These are phyloP conservation scores for Podosphaera xanthii DNA, from an alignment of 2,329 filamentous ascomycete genomes.

Conservation along the genomic window DNA sequence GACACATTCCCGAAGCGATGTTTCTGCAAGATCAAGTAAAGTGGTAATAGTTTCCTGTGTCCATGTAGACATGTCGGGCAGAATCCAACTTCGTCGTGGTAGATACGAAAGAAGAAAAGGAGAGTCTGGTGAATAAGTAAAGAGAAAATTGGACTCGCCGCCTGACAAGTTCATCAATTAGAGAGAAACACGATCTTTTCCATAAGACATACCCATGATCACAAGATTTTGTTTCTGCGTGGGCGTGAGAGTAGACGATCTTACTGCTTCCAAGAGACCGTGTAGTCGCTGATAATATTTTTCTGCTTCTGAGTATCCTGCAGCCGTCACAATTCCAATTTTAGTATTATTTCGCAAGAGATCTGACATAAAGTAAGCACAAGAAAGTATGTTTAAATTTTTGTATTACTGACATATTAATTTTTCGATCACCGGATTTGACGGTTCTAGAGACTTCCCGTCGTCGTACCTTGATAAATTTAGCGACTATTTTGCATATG, in stretches of 20 bases:
- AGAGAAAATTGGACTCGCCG: slow-evolving; percentile 89
- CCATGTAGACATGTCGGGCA: slow-evolving; percentile 59
- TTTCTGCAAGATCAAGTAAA: slow-evolving; percentile 77
- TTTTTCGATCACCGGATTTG: slow-evolving; percentile 53
- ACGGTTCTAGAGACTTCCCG: slow-evolving; percentile 51
- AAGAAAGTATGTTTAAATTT: neutral
- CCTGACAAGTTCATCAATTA: slow-evolving; percentile 18
- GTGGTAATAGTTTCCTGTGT: slow-evolving; percentile 51
- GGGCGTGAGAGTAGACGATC: slow-evolving; percentile 33
- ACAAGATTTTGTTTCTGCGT: slow-evolving; percentile 57
- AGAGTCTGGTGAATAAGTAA: slow-evolving; percentile 45
- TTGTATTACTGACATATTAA: slow-evolving; percentile 19
- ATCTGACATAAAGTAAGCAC: slow-evolving; percentile 23
- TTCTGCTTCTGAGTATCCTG: slow-evolving; percentile 73
- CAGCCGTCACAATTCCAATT: slow-evolving; percentile 89
- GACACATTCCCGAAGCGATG: slow-evolving; percentile 61
- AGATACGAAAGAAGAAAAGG: slow-evolving; percentile 47
- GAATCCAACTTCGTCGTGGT: slow-evolving; percentile 43
- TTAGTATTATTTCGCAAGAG: slow-evolving; percentile 59
- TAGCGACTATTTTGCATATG: slow-evolving; percentile 20
- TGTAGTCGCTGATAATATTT: slow-evolving; percentile 73
- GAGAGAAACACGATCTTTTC: neutral
- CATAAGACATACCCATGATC: slow-evolving; percentile 40
- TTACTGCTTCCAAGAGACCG: slow-evolving; percentile 65
- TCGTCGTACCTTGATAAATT: slow-evolving; percentile 36